phyloP scores from a whole-genome alignment of 805 yeast genomes.

The Debaryomyces tyrocola region DNA sequence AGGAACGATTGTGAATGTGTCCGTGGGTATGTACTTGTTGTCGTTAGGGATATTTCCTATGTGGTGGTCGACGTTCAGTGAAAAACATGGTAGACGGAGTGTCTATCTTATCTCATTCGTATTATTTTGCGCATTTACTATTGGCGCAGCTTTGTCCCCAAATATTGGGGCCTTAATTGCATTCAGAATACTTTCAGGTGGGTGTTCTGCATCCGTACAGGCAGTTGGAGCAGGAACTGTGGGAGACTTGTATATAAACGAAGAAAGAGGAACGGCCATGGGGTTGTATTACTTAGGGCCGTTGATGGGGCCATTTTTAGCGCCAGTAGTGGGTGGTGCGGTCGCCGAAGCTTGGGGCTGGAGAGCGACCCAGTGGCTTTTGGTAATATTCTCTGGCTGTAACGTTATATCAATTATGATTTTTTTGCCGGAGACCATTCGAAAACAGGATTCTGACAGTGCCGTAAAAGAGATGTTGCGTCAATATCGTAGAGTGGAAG shows the following conservation, averaged over 20 bases:
- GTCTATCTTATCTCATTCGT: slow-evolving; percentile 70
- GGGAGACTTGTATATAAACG: slow-evolving; percentile 65
- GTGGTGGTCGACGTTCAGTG: slow-evolving; percentile 88
- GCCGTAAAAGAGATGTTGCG: slow-evolving; percentile 46
- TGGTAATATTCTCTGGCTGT: slow-evolving; percentile 65
- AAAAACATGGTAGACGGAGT: slow-evolving; percentile 69
- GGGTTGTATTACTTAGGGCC: slow-evolving; percentile 82
- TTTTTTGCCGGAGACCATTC: slow-evolving; percentile 76
- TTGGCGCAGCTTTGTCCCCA: slow-evolving; percentile 71
- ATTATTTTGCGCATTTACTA: slow-evolving; percentile 61
- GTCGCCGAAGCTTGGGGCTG: slow-evolving; percentile 74
- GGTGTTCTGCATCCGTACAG: slow-evolving; percentile 81
- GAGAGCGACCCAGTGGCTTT: slow-evolving; percentile 87
- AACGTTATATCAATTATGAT: slow-evolving; percentile 50
- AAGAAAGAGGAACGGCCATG: slow-evolving; percentile 74
- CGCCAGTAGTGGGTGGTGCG: slow-evolving; percentile 80
- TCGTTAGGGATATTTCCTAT: slow-evolving; percentile 78
- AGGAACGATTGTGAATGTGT: slow-evolving; percentile 63
- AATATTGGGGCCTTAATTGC: slow-evolving; percentile 62
- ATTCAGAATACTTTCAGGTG: slow-evolving; percentile 73
- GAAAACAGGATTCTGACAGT: slow-evolving; percentile 59
- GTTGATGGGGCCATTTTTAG: slow-evolving; percentile 73
- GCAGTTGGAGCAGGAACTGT: slow-evolving; percentile 90
- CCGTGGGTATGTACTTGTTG: slow-evolving; percentile 76
- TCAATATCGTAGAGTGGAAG: background rate